Evolutionary conservation across 192 early-diverging fungal genomes (phyloP).

Genomic region (Backusella tuberculispora): DNA sequence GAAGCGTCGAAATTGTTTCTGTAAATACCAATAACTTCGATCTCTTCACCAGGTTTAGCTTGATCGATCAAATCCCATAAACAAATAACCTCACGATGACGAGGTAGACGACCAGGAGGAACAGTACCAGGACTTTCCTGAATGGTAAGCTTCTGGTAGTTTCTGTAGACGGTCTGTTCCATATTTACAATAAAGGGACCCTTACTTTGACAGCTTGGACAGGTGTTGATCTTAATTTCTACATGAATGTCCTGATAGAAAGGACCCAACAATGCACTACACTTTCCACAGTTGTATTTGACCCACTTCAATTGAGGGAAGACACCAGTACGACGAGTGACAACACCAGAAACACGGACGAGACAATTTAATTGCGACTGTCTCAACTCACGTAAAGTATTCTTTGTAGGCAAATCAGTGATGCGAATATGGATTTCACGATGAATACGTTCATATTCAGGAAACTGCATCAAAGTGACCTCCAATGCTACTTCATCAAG

Average conservation of each 20-base stretch:
- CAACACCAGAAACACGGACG: conserved; percentile 89
- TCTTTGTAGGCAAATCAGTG: conserved; percentile 81
- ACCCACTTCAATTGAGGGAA: conserved; percentile 98
- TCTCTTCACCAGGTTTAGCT: conserved; percentile 94
- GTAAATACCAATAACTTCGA: conserved; percentile 95
- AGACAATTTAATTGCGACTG: conserved; percentile 92
- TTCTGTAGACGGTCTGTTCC: conserved; percentile 96
- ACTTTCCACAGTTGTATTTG: conserved; percentile 95
- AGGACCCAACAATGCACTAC: conserved; percentile 87
- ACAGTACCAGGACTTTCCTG: conserved; percentile 97
- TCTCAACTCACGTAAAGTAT: conserved; percentile 88
- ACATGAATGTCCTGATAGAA: conserved; percentile 90
- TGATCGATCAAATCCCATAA: conserved; percentile 97
- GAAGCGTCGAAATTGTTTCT: conserved; percentile 92
- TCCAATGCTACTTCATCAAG: conserved; percentile 95
- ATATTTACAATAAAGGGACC: conserved; percentile 91
- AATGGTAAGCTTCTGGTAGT: conserved; percentile 95
- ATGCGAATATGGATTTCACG: conserved; percentile 95
- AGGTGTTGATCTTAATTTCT: conserved; percentile 85
- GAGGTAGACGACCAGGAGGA: conserved; percentile 91
- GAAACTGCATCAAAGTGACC: conserved; percentile 85
- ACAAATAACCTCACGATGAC: conserved; percentile 90
- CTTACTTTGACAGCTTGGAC: conserved; percentile 87
- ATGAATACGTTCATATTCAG: conserved; percentile 89
- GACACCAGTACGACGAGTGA: conserved; percentile 91